Conservation (phyloP, 768 basidiomycete genomes). For the Termitomyces heimii region DNA sequence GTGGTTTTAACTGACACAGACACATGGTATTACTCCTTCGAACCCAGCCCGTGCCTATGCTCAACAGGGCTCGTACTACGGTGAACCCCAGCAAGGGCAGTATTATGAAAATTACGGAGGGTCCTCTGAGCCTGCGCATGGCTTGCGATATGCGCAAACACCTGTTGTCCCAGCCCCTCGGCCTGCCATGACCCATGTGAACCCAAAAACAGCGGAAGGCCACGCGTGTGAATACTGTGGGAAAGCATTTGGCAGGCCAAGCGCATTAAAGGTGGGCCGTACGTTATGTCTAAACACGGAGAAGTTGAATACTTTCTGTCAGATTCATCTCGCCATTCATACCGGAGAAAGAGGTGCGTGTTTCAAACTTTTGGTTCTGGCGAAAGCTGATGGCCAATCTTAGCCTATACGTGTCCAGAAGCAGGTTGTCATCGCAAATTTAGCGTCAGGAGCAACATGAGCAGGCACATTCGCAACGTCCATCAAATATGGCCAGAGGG, state of each 20-base stretch:
- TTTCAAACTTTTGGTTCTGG: neutral
- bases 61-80: neutral
- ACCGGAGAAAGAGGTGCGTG: conserved; percentile 19
- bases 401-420: conserved; percentile 56
- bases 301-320: neutral
- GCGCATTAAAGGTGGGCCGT: conserved; percentile 17
- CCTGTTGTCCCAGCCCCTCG: neutral
- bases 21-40: conserved; percentile 1
- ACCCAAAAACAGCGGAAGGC: conserved; percentile 11
- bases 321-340: conserved; percentile 20
- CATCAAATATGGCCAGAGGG: conserved; percentile 18
- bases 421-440: conserved; percentile 62
- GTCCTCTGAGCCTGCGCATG: neutral
- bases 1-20: conserved; percentile 1
- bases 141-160: conserved; percentile 2
- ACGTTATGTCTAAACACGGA: neutral
- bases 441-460: conserved; percentile 68
- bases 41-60: neutral
- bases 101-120: conserved; percentile 3
- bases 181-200: neutral
- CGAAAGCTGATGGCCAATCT: conserved; percentile 2
- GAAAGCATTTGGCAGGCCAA: conserved; percentile 18
- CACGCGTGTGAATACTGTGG: conserved; percentile 18
- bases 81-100: neutral
- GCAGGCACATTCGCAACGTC: conserved; percentile 48